These are phyloP conservation scores for Zangia roseola DNA, from an alignment of 768 basidiomycete genomes.

Conservation along the genomic window DNA sequence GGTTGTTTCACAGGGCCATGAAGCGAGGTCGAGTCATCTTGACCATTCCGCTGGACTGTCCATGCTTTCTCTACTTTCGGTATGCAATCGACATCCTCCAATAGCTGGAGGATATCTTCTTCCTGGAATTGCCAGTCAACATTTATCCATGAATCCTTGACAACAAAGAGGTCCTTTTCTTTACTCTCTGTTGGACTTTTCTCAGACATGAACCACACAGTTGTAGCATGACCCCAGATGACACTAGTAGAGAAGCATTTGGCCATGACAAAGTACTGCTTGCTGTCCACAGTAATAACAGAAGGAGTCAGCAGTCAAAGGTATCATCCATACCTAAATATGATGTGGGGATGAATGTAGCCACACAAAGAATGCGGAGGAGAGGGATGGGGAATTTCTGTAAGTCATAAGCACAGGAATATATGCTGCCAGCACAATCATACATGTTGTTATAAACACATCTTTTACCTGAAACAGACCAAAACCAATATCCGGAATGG, in stretches of 20 bases:
- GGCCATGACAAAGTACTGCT: not conserved
- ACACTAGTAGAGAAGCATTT: not conserved
- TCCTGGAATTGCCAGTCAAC: not conserved
- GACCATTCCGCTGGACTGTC: too few species aligned
- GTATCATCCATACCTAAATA: not conserved
- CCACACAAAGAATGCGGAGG: not conserved
- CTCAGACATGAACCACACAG: not conserved
- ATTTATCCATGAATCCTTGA: not conserved
- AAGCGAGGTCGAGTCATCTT: too few species aligned
- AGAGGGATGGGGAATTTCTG: not conserved
- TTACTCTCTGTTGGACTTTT: not conserved
- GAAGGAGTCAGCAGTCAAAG: not conserved
- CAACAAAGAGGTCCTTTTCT: not conserved
- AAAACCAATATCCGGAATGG: too few species aligned
- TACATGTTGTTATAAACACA: too few species aligned
- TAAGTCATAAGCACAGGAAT: not conserved
- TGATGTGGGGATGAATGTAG: not conserved
- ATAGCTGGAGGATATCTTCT: not conserved
- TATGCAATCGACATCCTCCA: too few species aligned
- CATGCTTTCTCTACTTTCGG: too few species aligned
- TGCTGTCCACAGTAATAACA: not conserved
- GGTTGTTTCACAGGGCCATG: too few species aligned
- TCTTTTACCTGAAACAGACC: too few species aligned
- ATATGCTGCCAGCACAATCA: not conserved
- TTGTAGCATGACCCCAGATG: not conserved